These are phyloP conservation scores for Botrytis deweyae DNA, from an alignment of 2,329 filamentous ascomycete species.

Conservation along the genomic window DNA sequence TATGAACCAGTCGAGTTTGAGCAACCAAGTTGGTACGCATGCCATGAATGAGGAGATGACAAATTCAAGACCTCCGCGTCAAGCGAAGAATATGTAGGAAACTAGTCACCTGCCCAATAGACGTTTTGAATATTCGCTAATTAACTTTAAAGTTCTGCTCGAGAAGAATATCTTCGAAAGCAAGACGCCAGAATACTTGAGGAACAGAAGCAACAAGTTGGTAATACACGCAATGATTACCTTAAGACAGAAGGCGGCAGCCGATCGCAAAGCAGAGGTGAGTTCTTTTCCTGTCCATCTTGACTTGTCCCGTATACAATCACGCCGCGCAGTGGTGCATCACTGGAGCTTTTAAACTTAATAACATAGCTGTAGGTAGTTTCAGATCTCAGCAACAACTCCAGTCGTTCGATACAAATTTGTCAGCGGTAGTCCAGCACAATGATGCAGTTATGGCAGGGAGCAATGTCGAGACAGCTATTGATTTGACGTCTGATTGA, in stretches of 20 bases:
- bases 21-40: neutral
- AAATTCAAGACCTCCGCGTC: neutral
- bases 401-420: neutral
- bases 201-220: neutral
- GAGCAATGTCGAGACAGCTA: too few species aligned
- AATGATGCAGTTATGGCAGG: neutral
- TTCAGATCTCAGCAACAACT: neutral
- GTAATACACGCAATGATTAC: neutral
- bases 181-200: neutral
- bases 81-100: neutral
- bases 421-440: neutral
- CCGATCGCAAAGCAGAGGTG: neutral
- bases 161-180: neutral
- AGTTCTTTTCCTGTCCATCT: too few species aligned
- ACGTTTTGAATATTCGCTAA: neutral
- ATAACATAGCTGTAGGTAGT: neutral
- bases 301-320: neutral
- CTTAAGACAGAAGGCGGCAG: too few species aligned
- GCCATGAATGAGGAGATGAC: neutral
- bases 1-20: neutral
- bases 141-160: neutral
- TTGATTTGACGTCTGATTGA: conserved; percentile 10
- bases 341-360: neutral
- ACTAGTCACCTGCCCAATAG: neutral
- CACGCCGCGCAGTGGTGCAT: neutral